Evolutionary conservation across 495 filamentous ascomycete species (phyloP).

Genomic region (Beverwykella pulmonaria): DNA sequence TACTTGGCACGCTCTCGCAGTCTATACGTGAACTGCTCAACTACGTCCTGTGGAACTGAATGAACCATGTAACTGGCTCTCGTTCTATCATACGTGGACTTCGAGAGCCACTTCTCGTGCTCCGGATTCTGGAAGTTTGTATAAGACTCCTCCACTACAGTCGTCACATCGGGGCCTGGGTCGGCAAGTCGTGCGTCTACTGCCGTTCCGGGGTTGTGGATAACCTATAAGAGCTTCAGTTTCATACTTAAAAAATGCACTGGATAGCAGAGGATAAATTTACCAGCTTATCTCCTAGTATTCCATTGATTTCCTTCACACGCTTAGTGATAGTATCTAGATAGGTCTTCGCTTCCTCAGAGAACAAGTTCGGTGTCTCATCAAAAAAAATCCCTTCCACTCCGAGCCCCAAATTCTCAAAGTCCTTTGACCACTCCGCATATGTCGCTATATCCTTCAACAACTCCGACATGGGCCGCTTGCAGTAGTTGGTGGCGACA

Average conservation of each 20-base stretch:
- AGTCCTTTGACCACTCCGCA: constrained; percentile 19
- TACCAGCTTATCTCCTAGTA: constrained; percentile 14
- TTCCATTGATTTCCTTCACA: constrained; percentile 38
- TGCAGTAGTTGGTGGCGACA: constrained; percentile 18
- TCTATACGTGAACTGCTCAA: not conserved
- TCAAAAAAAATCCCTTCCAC: constrained; percentile 36
- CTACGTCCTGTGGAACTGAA: constrained; percentile 4
- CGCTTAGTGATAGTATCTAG: constrained; percentile 38
- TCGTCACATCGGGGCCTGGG: constrained; percentile 7
- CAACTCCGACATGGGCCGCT: constrained; percentile 13
- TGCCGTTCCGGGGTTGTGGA: constrained; percentile 24
- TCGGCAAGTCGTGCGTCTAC: constrained; percentile 12
- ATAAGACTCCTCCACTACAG: constrained; percentile 6
- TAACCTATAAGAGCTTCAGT: constrained; percentile 10
- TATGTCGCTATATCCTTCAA: constrained; percentile 24
- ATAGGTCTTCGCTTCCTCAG: constrained; percentile 39
- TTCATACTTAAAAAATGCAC: not conserved
- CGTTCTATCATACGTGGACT: constrained; percentile 3
- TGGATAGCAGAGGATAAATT: not conserved
- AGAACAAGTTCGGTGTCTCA: constrained; percentile 35
- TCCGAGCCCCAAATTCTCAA: not conserved
- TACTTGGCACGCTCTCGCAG: constrained; percentile 15
- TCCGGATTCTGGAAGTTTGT: not conserved
- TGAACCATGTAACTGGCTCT: constrained; percentile 17
- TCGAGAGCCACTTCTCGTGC: constrained; percentile 14